Evolutionary conservation across 1,139 yeast species (phyloP).

Genomic region (Zygosaccharomyces sapae): DNA sequence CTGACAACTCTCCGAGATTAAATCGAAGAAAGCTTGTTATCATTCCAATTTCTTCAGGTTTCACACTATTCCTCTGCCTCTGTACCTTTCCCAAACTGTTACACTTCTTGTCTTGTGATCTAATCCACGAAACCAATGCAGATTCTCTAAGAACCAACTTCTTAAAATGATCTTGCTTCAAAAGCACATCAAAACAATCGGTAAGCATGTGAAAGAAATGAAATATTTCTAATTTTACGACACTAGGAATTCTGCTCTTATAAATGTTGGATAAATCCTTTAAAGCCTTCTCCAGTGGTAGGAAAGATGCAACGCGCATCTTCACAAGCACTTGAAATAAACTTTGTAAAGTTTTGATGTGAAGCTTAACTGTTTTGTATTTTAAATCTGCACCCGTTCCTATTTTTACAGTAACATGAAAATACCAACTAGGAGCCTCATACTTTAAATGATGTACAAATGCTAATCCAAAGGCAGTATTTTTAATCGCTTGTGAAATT

Average conservation of each 20-base stretch:
- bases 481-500: conserved; percentile 17
- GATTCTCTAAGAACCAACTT: conserved; percentile 14
- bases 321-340: conserved; percentile 15
- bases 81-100: conserved; percentile 7
- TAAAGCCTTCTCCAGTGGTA: conserved; percentile 19
- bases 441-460: conserved; percentile 18
- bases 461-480: conserved; percentile 15
- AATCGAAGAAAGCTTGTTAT: conserved; percentile 55
- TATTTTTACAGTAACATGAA: conserved; percentile 17
- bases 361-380: conserved; percentile 14
- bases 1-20: conserved; percentile 47
- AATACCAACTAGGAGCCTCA: conserved; percentile 23
- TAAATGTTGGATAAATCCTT: conserved; percentile 12
- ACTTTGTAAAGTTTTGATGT: conserved; percentile 16
- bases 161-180: conserved; percentile 15
- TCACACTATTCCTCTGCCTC: conserved; percentile 23
- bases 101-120: conserved; percentile 12
- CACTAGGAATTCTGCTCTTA: conserved; percentile 14
- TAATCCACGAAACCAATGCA: conserved; percentile 18
- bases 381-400: conserved; percentile 1
- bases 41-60: conserved; percentile 47
- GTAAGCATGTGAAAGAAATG: conserved; percentile 18
- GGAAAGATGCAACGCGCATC: conserved; percentile 16
- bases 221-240: conserved; percentile 19
- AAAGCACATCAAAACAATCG: conserved; percentile 17